These are phyloP conservation scores for Digitaria exilis DNA, from an alignment of 202 grass and related monocot genomes.

Conservation along the genomic window DNA sequence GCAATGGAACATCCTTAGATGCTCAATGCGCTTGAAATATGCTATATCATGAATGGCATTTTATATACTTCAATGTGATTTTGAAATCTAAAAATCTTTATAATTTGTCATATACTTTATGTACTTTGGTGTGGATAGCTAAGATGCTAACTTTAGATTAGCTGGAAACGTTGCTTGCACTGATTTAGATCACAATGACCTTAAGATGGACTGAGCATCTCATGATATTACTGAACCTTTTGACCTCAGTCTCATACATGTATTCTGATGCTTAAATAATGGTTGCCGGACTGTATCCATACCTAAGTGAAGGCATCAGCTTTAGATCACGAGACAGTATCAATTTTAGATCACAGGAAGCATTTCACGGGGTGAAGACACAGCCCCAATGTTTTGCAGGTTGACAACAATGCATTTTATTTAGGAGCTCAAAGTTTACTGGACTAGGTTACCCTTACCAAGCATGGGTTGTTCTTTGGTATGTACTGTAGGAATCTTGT, in stretches of 20 bases:
- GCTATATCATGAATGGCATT: not conserved
- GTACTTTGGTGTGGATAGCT: not conserved
- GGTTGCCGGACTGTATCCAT: constrained; percentile 13
- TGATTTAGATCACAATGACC: not conserved
- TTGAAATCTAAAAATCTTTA: not conserved
- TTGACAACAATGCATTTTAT: not conserved
- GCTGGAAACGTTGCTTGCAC: not conserved
- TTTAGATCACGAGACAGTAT: not conserved
- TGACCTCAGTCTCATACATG: not conserved
- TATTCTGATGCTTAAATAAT: constrained; percentile 8
- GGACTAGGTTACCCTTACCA: not conserved
- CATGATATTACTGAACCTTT: constrained; percentile 22
- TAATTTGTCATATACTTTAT: not conserved
- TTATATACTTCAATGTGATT: not conserved
- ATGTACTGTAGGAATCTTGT: constrained; percentile 19
- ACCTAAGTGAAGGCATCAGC: not conserved
- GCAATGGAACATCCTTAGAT: not conserved
- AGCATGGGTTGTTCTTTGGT: not conserved
- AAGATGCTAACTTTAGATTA: not conserved
- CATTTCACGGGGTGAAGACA: not conserved
- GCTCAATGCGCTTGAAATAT: constrained; percentile 20
- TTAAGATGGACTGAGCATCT: not conserved
- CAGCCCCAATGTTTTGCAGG: not conserved
- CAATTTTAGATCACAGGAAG: not conserved
- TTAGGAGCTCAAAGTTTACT: not conserved